Percentiles rank a stretch among this genome's conserved stretches.
These are phyloP conservation scores for Fusarium burgessii DNA, from an alignment of 2,329 filamentous ascomycete species.

Conservation along the genomic window DNA sequence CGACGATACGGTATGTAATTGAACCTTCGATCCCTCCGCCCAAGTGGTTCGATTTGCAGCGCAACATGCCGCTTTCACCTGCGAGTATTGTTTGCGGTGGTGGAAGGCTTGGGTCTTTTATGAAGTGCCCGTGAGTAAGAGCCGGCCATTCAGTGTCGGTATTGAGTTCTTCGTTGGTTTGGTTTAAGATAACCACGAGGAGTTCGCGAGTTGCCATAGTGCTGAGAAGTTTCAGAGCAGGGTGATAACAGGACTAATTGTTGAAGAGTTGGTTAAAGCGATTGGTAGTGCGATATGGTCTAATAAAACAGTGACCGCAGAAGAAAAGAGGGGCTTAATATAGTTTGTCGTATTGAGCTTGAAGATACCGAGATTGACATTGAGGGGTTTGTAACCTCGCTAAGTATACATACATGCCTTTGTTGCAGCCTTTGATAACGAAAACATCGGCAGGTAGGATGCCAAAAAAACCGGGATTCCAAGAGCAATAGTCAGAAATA, in stretches of 20 bases:
- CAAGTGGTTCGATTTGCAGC: constrained; percentile 17
- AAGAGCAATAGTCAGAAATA: no score
- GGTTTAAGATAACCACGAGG: constrained; percentile 19
- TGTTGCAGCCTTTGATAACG: neutral
- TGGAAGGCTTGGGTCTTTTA: neutral
- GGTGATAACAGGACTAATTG: neutral
- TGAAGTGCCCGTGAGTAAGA: constrained; percentile 7
- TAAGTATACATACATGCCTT: neutral
- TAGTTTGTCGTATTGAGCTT: neutral
- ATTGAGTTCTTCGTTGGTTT: constrained; percentile 29
- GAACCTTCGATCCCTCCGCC: constrained; percentile 10
- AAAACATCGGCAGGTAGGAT: neutral
- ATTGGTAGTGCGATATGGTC: neutral
- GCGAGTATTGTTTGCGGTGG: constrained; percentile 8
- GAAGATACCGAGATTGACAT: neutral
- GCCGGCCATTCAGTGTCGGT: constrained; percentile 1
- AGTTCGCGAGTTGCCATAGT: constrained; percentile 19
- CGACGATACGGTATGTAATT: constrained; percentile 8
- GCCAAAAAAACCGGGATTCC: no score
- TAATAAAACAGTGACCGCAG: neutral
- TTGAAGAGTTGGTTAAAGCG: no score
- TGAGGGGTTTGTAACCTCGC: neutral
- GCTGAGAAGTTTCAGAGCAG: neutral
- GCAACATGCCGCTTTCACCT: constrained; percentile 23
- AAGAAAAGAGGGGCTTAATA: neutral